Evolutionary conservation across 202 grass and related monocot genomes (phyloP).

Genomic region (Zoysia matrella): DNA sequence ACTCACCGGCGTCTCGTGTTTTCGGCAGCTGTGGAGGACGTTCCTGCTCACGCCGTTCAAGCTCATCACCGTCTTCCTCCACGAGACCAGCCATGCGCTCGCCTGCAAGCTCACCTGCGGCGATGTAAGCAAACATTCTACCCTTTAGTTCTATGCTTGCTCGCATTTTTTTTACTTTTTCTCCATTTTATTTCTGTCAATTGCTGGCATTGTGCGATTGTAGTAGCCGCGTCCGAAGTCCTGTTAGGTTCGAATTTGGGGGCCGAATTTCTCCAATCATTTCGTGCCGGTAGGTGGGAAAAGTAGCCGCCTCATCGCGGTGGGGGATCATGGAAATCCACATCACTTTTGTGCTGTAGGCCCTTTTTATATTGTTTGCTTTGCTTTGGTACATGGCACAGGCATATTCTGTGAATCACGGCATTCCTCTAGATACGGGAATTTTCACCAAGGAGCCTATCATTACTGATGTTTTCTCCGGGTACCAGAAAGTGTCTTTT

Average conservation of each 20-base stretch:
- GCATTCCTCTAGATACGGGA: background rate
- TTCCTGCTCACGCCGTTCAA: constrained; percentile 97
- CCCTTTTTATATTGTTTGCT: constrained; percentile 24
- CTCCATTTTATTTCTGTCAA: background rate
- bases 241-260: background rate
- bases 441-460: constrained; percentile 10
- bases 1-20: background rate
- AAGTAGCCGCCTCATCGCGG: background rate
- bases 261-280: background rate
- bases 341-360: background rate
- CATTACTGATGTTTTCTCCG: background rate
- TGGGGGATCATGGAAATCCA: constrained; percentile 26
- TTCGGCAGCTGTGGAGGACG: constrained; percentile 83
- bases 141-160: background rate
- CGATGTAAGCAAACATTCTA: constrained; percentile 61
- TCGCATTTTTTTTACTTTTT: too few relatives aligned
- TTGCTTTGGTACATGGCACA: constrained; percentile 8
- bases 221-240: background rate
- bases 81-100: constrained; percentile 97
- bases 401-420: constrained; percentile 38
- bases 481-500: too few relatives aligned
- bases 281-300: constrained; percentile 25
- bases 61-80: constrained; percentile 98
- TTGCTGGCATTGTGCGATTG: constrained; percentile 21
- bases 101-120: constrained; percentile 98